Evolutionary conservation across 805 yeast genomes (phyloP).

Genomic region (Candida berthetii): DNA sequence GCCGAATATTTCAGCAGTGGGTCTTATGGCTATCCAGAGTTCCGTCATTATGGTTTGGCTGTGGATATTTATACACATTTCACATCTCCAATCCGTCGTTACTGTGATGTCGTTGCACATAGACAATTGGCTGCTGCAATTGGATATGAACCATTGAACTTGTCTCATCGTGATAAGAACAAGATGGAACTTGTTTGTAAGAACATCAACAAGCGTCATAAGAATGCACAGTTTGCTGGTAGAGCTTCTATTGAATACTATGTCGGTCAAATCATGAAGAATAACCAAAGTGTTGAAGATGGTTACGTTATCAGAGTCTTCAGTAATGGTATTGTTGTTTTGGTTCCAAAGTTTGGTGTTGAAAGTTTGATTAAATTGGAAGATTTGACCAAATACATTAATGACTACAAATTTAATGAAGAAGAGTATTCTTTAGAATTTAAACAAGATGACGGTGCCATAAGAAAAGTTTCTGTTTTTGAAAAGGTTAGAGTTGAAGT

Average conservation of each 20-base stretch:
- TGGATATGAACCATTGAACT: conserved; percentile 80
- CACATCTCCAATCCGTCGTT: conserved; percentile 97
- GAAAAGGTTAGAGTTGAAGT: conserved; percentile 84
- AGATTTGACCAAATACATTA: conserved; percentile 57
- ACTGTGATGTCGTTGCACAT: conserved; percentile 96
- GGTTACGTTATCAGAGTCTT: conserved; percentile 92
- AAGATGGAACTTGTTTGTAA: conserved; percentile 86
- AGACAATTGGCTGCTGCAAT: conserved; percentile 98
- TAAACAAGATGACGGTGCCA: conserved; percentile 35
- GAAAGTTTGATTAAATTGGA: conserved; percentile 88
- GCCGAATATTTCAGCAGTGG: conserved; percentile 97
- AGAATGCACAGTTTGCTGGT: conserved; percentile 99
- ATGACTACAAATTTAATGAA: conserved; percentile 66
- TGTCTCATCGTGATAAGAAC: conserved; percentile 78
- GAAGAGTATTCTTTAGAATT: conserved; percentile 67
- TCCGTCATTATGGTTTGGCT: conserved; percentile 95
- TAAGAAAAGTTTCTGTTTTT: conserved; percentile 61
- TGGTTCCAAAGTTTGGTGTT: conserved; percentile 94
- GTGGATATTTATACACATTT: conserved; percentile 97
- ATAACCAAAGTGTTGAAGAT: conserved; percentile 70
- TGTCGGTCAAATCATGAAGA: conserved; percentile 96
- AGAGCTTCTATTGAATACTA: conserved; percentile 96
- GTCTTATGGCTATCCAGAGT: conserved; percentile 82
- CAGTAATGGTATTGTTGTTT: conserved; percentile 88
- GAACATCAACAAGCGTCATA: conserved; percentile 88